Percentiles rank a stretch among this genome's conserved stretches.
Conservation (phyloP, 257 asterid genomes). For the Nicotiana benthamiana region DNA sequence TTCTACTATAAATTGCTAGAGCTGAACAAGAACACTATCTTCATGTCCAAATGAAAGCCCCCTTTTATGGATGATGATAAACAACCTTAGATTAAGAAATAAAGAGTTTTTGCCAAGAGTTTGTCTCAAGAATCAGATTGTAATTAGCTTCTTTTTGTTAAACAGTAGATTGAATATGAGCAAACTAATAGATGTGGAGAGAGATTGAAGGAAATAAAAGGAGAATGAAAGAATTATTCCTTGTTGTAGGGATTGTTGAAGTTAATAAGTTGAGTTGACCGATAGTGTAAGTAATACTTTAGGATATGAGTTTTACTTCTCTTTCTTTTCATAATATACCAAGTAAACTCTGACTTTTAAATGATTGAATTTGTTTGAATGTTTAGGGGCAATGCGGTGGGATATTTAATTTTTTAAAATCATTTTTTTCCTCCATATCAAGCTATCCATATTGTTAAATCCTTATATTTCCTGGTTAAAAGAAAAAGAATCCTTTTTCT, state of each 20-base stretch:
- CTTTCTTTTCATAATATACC: constrained; percentile 19
- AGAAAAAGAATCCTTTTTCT: too few relatives aligned
- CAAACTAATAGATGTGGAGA: background rate
- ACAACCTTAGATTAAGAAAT: background rate
- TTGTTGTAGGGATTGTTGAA: background rate
- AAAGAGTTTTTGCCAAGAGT: constrained; percentile 30
- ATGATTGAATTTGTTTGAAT: constrained; percentile 45
- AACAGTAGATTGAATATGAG: constrained; percentile 7
- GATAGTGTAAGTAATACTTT: constrained; percentile 29
- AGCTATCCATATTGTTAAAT: too few relatives aligned
- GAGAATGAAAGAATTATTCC: background rate
- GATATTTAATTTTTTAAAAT: too few relatives aligned
- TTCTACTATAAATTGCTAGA: constrained; percentile 2
- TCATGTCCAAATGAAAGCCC: too few relatives aligned
- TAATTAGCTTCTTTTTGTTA: constrained; percentile 7
- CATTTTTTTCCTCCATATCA: too few relatives aligned
- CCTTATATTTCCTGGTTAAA: too few relatives aligned
- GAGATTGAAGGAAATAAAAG: background rate
- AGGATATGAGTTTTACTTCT: constrained; percentile 34
- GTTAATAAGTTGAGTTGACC: constrained; percentile 9
- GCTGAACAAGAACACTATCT: constrained; percentile 8
- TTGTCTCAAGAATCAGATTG: constrained; percentile 21
- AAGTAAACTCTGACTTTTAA: constrained; percentile 19
- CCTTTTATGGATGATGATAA: constrained; percentile 18
- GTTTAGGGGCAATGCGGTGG: constrained; percentile 19